Percentiles rank a stretch among this genome's conserved stretches.
Conservation (phyloP, 345 rosid species). For the Hirschfeldia incana region DNA sequence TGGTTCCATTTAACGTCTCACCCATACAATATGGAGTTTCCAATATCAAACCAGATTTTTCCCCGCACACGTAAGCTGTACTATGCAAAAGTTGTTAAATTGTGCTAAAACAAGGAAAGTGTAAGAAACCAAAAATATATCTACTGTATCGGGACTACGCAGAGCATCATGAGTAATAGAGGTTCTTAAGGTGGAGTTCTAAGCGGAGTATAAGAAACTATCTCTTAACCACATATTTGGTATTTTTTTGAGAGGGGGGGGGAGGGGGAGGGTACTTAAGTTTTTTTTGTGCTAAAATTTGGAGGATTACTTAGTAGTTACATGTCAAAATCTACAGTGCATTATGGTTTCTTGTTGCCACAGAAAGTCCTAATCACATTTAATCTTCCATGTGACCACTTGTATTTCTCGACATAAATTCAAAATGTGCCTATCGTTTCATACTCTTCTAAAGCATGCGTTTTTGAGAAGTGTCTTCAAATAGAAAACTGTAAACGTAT, state of each 20-base stretch:
- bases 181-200: no score
- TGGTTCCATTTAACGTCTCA: constrained; percentile 54
- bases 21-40: constrained; percentile 53
- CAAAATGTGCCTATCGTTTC: constrained; percentile 1
- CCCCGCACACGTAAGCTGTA: constrained; percentile 79
- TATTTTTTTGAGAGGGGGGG: no score
- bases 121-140: neutral
- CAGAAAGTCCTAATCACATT: neutral
- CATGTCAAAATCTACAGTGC: neutral
- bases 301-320: neutral
- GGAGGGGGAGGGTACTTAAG: no score
- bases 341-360: neutral
- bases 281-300: no score
- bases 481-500: neutral
- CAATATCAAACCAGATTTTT: constrained; percentile 51
- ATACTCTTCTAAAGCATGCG: neutral
- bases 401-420: neutral
- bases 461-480: neutral
- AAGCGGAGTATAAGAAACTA: no score
- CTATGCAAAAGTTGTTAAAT: neutral
- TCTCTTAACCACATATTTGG: no score
- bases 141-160: neutral
- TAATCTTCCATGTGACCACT: neutral
- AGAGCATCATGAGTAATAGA: no score
- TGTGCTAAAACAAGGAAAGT: neutral